phyloP scores from a whole-genome alignment of 23 red algal genomes.

The Gracilaria gracilis region DNA sequence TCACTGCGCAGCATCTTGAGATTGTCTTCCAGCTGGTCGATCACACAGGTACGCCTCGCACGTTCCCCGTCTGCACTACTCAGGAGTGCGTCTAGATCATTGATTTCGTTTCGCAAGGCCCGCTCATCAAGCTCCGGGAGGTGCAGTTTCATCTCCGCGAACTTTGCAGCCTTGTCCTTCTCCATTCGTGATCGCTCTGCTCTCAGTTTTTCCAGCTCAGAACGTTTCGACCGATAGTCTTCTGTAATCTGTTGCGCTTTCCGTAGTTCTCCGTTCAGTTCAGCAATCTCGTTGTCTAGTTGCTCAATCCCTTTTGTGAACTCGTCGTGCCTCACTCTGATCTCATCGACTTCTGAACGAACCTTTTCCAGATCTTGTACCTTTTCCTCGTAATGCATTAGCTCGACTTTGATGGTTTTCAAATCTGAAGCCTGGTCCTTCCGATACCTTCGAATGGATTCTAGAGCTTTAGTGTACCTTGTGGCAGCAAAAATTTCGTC shows the following conservation, averaged over 20 bases:
- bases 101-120: constrained; percentile 36
- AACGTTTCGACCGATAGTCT: not conserved
- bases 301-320: constrained; percentile 49
- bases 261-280: constrained; percentile 10
- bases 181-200: constrained; percentile 15
- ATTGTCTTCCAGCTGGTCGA: constrained; percentile 34
- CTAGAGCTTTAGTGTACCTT: constrained; percentile 94
- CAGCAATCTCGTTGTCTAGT: constrained; percentile 52
- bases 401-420: constrained; percentile 71
- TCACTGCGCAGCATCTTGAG: constrained; percentile 27
- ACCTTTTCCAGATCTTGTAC: constrained; percentile 69
- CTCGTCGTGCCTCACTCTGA: constrained; percentile 53
- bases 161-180: constrained; percentile 55
- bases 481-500: constrained; percentile 97
- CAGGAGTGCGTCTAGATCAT: constrained; percentile 26
- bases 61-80: constrained; percentile 45
- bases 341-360: constrained; percentile 64
- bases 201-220: constrained; percentile 33
- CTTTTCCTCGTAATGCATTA: constrained; percentile 77
- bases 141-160: constrained; percentile 54
- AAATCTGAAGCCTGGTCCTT: constrained; percentile 83
- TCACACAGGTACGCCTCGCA: constrained; percentile 25
- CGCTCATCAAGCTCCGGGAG: constrained; percentile 56
- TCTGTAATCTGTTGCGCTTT: not conserved
- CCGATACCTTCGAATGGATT: constrained; percentile 84